phyloP scores from a whole-genome alignment of 2,329 filamentous ascomycete species.

The Exophiala lecanii-corni region DNA sequence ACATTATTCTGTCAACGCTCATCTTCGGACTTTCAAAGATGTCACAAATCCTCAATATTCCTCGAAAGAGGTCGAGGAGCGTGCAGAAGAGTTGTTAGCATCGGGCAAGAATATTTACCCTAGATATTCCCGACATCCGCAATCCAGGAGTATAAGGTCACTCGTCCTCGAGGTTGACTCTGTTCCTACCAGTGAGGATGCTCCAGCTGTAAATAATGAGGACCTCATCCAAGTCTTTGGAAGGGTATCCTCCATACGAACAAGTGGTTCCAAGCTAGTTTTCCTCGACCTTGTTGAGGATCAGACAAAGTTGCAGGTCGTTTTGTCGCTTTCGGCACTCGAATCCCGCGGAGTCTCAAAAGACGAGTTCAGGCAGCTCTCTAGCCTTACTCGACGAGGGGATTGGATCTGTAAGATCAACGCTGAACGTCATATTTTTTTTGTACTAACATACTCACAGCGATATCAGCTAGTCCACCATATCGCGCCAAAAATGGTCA shows the following conservation, averaged over 20 bases:
- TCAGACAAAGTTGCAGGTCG: conserved; percentile 67
- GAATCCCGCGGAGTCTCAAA: conserved; percentile 34
- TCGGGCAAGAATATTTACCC: conserved; percentile 23
- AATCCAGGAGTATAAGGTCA: conserved; percentile 28
- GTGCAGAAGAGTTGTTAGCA: conserved; percentile 36
- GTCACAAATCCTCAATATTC: background rate
- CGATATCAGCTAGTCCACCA: conserved; percentile 62
- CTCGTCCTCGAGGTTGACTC: conserved; percentile 29
- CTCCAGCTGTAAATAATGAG: background rate
- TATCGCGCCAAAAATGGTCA: conserved; percentile 68
- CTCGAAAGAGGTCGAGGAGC: conserved; percentile 32
- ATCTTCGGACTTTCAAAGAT: background rate
- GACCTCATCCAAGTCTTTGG: conserved; percentile 47
- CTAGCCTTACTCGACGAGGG: conserved; percentile 65
- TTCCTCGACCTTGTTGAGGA: conserved; percentile 79
- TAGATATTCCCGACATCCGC: conserved; percentile 4
- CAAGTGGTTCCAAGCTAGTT: conserved; percentile 69
- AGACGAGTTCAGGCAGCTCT: conserved; percentile 37
- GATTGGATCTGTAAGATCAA: conserved; percentile 71
- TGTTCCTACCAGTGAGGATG: background rate
- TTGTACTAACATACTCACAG: conserved; percentile 36
- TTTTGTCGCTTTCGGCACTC: conserved; percentile 37
- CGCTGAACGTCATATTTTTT: conserved; percentile 8
- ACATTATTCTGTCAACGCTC: background rate
- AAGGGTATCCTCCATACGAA: conserved; percentile 68